Evolutionary conservation across 352 stramenopile genomes (phyloP), one percentile per base, ranked within the genome.

Genomic region (Globisporangium acanthophoron): DNA sequence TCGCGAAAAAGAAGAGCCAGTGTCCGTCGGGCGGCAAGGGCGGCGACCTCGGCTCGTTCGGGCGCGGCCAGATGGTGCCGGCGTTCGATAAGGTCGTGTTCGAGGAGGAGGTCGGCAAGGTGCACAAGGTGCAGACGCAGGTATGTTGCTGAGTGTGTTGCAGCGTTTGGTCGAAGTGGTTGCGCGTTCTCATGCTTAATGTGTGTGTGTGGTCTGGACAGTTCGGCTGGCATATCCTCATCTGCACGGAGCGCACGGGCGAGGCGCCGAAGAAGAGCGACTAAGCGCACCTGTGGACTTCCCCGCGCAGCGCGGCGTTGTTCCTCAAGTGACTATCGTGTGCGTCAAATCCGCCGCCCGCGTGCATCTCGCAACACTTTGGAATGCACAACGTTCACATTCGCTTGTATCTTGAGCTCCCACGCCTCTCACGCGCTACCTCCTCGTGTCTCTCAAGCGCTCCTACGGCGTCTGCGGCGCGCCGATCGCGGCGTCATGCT

Each of bases 41-140:
- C 31, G 79, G 83, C n/a, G 77, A 88, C 61, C 64, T 93, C 46
- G 78, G 79, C 35, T 78, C 73, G 35, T 91, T 93, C 56, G 73
- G 77, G 35, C 78, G 76, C 27, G 80, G 83, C 15, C 76, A 90
- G 62, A 91, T 93, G 80, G 79, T 90, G 35, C 73, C 78, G 0
- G 69, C 80, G 63, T 93, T 92, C 54, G 83, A 92, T 62, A 69
- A 69, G 41, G 72, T 90, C 52, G 83, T 75, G 46, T 92, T 92
- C 52, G 76, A 85, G 53, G 68, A 82, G 52, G 71, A 83, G 1
- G 67, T 90, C 11, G 83, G 77, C 41, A 77, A 73, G 15, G 73
- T 92, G 48, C 78, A 91, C 79, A 93, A 93, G 73, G 84, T 93
- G 40, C 61, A 93, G 67, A 93, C 84, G 31, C 84, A 93, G 43